A percentile compares a stretch with the other conserved stretches of the same genome.
phyloP scores from a whole-genome alignment of 2,329 filamentous ascomycete genomes.

The Phaeophleospora eucalypticola region DNA sequence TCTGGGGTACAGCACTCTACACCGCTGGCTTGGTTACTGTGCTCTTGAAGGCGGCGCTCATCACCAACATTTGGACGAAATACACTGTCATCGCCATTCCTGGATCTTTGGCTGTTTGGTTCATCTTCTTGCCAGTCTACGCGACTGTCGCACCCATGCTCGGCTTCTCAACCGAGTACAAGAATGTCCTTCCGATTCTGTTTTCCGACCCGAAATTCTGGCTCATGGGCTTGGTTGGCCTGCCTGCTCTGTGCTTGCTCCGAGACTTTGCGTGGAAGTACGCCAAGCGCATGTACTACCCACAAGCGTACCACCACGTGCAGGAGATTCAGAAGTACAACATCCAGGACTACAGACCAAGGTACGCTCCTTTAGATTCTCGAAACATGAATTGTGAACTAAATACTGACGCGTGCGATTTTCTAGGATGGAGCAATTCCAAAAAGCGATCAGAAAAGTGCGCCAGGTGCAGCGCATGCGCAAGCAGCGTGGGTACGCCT shows the following conservation, averaged over 20 bases:
- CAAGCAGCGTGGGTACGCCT: slow-evolving; percentile 97
- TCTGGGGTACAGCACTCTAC: slow-evolving; percentile 95
- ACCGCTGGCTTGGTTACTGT: slow-evolving; percentile 91
- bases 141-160: slow-evolving; percentile 79
- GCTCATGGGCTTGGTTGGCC: slow-evolving; percentile 74
- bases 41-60: slow-evolving; percentile 86
- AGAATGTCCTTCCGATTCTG: slow-evolving; percentile 74
- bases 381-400: neutral
- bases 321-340: slow-evolving; percentile 99
- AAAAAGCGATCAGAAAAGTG: slow-evolving; percentile 98
- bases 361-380: slow-evolving; percentile 53
- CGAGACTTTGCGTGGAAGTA: slow-evolving; percentile 98
- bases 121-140: slow-evolving; percentile 83
- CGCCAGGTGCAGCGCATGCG: slow-evolving; percentile 98
- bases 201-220: slow-evolving; percentile 85
- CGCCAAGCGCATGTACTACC: slow-evolving; percentile 92
- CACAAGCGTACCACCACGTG: slow-evolving; percentile 94
- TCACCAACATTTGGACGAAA: slow-evolving; percentile 98
- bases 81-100: slow-evolving; percentile 95
- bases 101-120: slow-evolving; percentile 87
- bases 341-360: slow-evolving; percentile 94
- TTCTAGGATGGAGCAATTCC: slow-evolving; percentile 94
- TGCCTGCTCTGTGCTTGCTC: slow-evolving; percentile 77
- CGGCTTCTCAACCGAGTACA: slow-evolving; percentile 76
- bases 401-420: slow-evolving; percentile 14